Evolutionary conservation across 2,329 filamentous ascomycete genomes (phyloP).

Genomic region (Fusarium sp.): DNA sequence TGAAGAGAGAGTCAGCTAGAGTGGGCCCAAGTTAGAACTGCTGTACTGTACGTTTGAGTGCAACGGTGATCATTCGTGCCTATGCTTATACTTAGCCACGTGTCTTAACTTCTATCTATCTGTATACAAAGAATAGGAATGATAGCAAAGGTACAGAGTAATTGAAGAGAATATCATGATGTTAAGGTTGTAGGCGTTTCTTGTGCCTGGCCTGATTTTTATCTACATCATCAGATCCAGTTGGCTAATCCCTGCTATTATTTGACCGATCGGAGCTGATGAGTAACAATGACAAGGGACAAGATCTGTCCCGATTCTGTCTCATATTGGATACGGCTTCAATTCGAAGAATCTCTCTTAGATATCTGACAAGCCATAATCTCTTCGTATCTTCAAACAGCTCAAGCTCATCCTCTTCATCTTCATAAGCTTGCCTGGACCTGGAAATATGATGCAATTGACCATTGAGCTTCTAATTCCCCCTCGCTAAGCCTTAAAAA

Average conservation of each 20-base stretch:
- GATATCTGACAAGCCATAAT: too few relatives aligned
- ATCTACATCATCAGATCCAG: neutral
- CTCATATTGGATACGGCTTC: neutral
- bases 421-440: conserved; percentile 17
- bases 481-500: conserved; percentile 27
- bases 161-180: too few relatives aligned
- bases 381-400: neutral
- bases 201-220: neutral
- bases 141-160: too few relatives aligned
- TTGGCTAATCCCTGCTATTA: neutral
- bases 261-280: neutral
- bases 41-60: neutral
- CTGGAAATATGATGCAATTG: conserved; percentile 23
- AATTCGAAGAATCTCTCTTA: too few relatives aligned
- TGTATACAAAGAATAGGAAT: neutral
- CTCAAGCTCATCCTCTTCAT: neutral
- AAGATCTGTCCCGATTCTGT: neutral
- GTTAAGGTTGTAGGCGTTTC: too few relatives aligned
- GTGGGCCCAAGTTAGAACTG: too few relatives aligned
- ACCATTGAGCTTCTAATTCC: conserved; percentile 8
- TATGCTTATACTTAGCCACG: neutral
- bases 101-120: too few relatives aligned
- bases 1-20: neutral
- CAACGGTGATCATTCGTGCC: neutral
- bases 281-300: neutral